A percentile compares a stretch with the other conserved stretches of the same genome.
Evolutionary conservation across 805 yeast species (phyloP).

Genomic region (Zygosaccharomyces siamensis): DNA sequence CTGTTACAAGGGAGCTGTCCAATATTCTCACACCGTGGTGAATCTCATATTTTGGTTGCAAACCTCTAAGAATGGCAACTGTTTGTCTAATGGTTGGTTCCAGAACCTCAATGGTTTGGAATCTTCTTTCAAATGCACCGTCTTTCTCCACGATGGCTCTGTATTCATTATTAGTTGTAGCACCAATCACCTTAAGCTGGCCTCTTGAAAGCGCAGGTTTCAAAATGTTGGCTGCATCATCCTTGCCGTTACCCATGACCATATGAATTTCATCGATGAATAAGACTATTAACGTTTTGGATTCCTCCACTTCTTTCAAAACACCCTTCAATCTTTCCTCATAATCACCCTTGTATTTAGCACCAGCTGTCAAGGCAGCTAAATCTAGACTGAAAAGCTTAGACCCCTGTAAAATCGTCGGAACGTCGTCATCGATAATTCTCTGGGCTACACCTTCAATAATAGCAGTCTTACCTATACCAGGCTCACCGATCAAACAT

Average conservation of each 20-base stretch:
- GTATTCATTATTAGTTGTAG: constrained; percentile 93
- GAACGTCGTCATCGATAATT: constrained; percentile 92
- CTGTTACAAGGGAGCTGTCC: constrained; percentile 89
- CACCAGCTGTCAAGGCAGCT: constrained; percentile 98
- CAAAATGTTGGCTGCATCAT: constrained; percentile 92
- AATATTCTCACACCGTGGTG: constrained; percentile 97
- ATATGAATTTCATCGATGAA: constrained; percentile 98
- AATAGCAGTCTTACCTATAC: constrained; percentile 97
- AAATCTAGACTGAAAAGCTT: constrained; percentile 83
- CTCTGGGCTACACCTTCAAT: constrained; percentile 99
- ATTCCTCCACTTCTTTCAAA: constrained; percentile 84
- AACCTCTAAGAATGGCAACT: constrained; percentile 91
- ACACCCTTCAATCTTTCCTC: constrained; percentile 98
- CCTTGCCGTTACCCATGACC: constrained; percentile 99
- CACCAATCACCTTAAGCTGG: constrained; percentile 94
- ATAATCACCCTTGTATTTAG: constrained; percentile 96
- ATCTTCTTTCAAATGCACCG: constrained; percentile 98
- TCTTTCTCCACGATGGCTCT: constrained; percentile 90
- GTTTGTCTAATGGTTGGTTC: constrained; percentile 93
- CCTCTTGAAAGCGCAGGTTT: constrained; percentile 98
- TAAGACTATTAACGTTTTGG: constrained; percentile 77
- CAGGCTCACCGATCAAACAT: constrained; percentile 96
- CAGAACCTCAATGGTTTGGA: constrained; percentile 92
- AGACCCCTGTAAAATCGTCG: constrained; percentile 75
- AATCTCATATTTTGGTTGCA: constrained; percentile 90